Evolutionary conservation across 495 filamentous ascomycete species (phyloP), one percentile per base, ranked within the genome.

Genomic region (Aspergillus kassunensis): DNA sequence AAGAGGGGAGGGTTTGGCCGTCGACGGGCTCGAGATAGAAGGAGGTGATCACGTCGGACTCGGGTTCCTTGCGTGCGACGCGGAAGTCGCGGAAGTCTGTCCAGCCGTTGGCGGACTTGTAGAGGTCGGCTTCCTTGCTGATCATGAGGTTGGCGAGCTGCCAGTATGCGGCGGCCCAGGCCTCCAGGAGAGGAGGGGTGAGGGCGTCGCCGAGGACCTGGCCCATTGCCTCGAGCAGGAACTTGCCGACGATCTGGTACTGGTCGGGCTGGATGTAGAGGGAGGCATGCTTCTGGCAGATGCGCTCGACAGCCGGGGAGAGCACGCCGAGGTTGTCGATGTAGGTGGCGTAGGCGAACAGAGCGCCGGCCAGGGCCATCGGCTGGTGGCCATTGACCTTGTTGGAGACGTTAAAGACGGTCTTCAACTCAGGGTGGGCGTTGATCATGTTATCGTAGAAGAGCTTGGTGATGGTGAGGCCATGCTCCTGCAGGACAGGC

Each of bases 271-370:
- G 67, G 57, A 91, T 81, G 66, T 81, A 81, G 25, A 90, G 79
- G 0, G 81, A 86, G 36, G 81, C 86, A 56, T 91, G 87, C 67
- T 89, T 89, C 65, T 87, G 77, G 61, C 83, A 83, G 61, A 91
- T 89, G 56, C 82, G 75, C 65, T 85, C 82, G n/a, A 91, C 77
- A 30, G 83, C 81, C 6, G 77, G 72, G 29, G 64, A 53, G 4
- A 91, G 74, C 21, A 75, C 80, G 46, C 70, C 72, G 6, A 88
- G 77, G 67, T 88, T 75, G 65, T 89, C 86, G 62, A 89, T 85
- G 63, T 89, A 74, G 18, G 75, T 72, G 49, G 87, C 87, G 54
- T 89, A 89, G 27, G 82, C 83, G 58, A 83, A 81, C 29, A 91
- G 76, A 11, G 85, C 76, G 44, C 66, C 71, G 33, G 87, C 85